These are phyloP conservation scores for Fusarium sp. DNA, from an alignment of 2,329 filamentous ascomycete genomes.

Conservation along the genomic window DNA sequence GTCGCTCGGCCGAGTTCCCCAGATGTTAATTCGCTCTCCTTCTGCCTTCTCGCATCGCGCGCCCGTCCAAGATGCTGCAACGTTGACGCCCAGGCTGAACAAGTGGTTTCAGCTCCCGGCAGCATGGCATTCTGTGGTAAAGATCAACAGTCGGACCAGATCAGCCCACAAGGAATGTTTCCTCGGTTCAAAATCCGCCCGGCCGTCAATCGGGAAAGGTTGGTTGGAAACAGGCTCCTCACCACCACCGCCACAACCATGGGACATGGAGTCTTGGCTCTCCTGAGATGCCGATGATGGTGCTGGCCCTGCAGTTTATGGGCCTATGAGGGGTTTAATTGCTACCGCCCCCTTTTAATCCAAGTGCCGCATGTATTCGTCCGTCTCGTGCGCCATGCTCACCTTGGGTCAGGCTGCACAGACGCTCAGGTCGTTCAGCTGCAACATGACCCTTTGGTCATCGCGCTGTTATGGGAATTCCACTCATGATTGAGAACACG, in stretches of 20 bases:
- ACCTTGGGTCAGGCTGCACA: neutral
- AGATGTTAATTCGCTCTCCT: slow-evolving; percentile 30
- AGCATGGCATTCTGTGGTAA: slow-evolving; percentile 24
- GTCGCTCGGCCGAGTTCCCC: slow-evolving; percentile 44
- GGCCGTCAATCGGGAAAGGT: slow-evolving; percentile 7
- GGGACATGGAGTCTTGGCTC: slow-evolving; percentile 32
- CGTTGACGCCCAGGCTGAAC: slow-evolving; percentile 23
- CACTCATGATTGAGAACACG: slow-evolving; percentile 9
- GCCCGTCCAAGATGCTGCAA: slow-evolving; percentile 22
- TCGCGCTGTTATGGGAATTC: neutral
- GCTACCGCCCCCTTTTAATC: slow-evolving; percentile 22
- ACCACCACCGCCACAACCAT: slow-evolving; percentile 25
- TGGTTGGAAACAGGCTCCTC: slow-evolving; percentile 14
- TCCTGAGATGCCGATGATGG: slow-evolving; percentile 25
- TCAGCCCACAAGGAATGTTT: slow-evolving; percentile 31
- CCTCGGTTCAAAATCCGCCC: slow-evolving; percentile 14
- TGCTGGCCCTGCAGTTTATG: slow-evolving; percentile 22
- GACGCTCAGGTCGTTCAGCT: neutral
- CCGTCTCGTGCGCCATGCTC: neutral
- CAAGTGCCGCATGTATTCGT: slow-evolving; percentile 19
- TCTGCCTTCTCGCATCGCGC: slow-evolving; percentile 21
- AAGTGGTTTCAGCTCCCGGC: slow-evolving; percentile 42
- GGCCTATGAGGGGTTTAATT: slow-evolving; percentile 32
- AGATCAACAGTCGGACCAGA: slow-evolving; percentile 38
- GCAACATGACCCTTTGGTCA: neutral